Evolutionary conservation across 1,284 basidiomycete species (phyloP).

Genomic region (Pterula multifida): DNA sequence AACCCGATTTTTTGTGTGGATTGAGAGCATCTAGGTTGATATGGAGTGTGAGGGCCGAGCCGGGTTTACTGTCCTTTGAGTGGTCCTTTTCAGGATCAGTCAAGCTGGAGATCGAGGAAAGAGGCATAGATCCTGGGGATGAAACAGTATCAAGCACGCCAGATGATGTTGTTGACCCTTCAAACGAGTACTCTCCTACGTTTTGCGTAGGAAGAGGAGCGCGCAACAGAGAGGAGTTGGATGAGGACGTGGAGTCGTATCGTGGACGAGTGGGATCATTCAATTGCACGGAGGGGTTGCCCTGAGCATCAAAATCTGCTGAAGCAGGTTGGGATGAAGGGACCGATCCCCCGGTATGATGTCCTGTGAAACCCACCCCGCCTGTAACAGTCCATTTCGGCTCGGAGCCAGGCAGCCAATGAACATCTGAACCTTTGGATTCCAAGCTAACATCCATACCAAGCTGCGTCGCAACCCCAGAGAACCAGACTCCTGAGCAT

Average conservation of each 20-base stretch:
- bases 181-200: constrained; percentile 62
- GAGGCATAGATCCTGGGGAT: constrained; percentile 41
- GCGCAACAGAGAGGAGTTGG: constrained; percentile 51
- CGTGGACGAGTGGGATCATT: constrained; percentile 22
- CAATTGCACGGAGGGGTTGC: constrained; percentile 13
- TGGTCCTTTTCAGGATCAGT: constrained; percentile 16
- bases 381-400: constrained; percentile 51
- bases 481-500: constrained; percentile 47
- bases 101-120: constrained; percentile 25
- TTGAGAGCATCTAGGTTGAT: constrained; percentile 67
- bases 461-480: constrained; percentile 70
- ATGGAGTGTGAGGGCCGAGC: constrained; percentile 54
- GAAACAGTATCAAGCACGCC: constrained; percentile 40
- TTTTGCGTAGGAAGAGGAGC: constrained; percentile 54
- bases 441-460: constrained; percentile 65
- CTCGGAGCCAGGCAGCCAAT: constrained; percentile 43
- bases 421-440: constrained; percentile 50
- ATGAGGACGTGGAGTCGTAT: constrained; percentile 27
- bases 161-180: constrained; percentile 38
- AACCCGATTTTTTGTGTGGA: constrained; percentile 26
- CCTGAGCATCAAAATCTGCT: constrained; percentile 26
- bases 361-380: constrained; percentile 56
- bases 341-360: constrained; percentile 33
- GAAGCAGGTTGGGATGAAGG: constrained; percentile 31
- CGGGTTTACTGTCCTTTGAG: constrained; percentile 19